Conservation (phyloP, 768 basidiomycete genomes). For the Suillus sp. region DNA sequence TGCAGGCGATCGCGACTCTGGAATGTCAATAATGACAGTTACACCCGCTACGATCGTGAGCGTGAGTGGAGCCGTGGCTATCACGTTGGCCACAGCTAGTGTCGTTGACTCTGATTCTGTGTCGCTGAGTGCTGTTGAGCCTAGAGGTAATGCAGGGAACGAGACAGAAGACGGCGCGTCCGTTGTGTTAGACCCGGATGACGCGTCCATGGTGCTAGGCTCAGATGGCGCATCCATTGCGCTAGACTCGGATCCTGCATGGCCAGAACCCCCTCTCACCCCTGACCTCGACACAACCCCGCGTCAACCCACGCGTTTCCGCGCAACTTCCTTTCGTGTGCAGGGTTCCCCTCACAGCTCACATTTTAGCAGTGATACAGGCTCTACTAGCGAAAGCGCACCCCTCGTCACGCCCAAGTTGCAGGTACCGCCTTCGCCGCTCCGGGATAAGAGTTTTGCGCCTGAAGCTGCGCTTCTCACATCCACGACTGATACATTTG, state of each 20-base stretch:
- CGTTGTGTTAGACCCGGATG: not conserved
- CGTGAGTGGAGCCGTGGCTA: conserved; percentile 49
- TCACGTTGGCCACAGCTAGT: conserved; percentile 51
- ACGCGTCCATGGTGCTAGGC: not conserved
- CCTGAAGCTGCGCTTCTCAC: conserved; percentile 30
- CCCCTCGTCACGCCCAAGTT: conserved; percentile 27
- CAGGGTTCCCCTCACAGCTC: conserved; percentile 52
- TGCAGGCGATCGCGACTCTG: conserved; percentile 33
- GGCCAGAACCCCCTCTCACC: conserved; percentile 31
- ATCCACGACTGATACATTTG: conserved; percentile 42
- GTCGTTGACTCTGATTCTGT: conserved; percentile 41
- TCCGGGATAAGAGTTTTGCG: conserved; percentile 19
- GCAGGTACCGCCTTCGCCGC: conserved; percentile 24
- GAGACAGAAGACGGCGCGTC: not conserved
- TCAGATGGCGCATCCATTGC: not conserved
- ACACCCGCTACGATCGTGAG: conserved; percentile 44
- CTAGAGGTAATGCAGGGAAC: not conserved
- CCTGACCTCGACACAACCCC: conserved; percentile 27
- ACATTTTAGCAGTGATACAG: conserved; percentile 44
- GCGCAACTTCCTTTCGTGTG: conserved; percentile 30
- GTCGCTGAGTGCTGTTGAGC: conserved; percentile 14
- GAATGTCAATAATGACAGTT: conserved; percentile 46
- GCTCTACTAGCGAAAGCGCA: conserved; percentile 31
- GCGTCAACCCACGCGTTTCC: conserved; percentile 30
- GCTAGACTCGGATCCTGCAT: not conserved